These are phyloP conservation scores for Dactylellina leptospora DNA, from an alignment of 2,329 filamentous ascomycete species.

Conservation along the genomic window DNA sequence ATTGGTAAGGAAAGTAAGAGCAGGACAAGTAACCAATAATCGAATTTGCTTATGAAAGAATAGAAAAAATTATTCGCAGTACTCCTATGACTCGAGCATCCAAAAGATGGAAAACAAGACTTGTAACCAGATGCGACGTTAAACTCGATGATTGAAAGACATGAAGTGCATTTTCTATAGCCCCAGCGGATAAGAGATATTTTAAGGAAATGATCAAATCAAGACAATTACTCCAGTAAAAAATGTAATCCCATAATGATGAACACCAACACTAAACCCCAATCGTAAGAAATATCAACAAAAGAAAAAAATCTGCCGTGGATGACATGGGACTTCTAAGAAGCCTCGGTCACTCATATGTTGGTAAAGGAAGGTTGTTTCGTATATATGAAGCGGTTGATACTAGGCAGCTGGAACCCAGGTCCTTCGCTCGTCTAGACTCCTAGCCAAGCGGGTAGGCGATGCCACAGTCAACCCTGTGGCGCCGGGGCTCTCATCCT, in stretches of 20 bases:
- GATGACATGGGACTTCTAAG: background rate
- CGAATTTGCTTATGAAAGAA: background rate
- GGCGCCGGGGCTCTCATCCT: conserved; percentile 68
- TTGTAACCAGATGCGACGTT: background rate
- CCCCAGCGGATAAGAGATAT: conserved; percentile 18
- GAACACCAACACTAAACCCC: conserved; percentile 23
- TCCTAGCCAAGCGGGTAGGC: conserved; percentile 61
- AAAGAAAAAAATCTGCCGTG: conserved; percentile 12
- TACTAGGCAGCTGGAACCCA: conserved; percentile 64
- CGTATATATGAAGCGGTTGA: conserved; percentile 28
- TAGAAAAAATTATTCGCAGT: conserved; percentile 2
- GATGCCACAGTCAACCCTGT: conserved; percentile 63
- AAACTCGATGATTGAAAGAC: background rate
- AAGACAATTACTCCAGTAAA: conserved; percentile 8
- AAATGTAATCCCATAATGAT: conserved; percentile 16
- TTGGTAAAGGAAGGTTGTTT: background rate
- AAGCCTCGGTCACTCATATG: too few relatives aligned
- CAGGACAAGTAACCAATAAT: background rate
- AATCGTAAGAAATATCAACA: conserved; percentile 8
- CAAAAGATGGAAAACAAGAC: background rate
- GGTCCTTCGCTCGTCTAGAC: conserved; percentile 71
- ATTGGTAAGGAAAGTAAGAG: background rate
- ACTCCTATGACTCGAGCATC: conserved; percentile 1
- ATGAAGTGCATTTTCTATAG: conserved; percentile 26
- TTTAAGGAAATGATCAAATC: conserved; percentile 7